phyloP scores from a whole-genome alignment of 495 filamentous ascomycete species.

The Annulohypoxylon nitens region DNA sequence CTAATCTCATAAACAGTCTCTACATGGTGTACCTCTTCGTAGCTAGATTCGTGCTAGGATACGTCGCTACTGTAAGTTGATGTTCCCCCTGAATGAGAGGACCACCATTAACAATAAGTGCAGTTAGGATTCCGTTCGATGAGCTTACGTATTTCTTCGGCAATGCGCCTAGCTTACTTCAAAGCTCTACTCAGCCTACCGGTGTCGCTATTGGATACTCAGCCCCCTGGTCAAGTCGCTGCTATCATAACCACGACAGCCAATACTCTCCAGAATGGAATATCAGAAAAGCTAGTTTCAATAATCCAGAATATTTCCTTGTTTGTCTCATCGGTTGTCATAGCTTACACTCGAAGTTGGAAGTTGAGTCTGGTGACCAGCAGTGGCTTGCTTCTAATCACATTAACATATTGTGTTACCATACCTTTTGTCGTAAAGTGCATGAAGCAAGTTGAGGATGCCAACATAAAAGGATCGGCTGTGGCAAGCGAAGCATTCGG shows the following conservation, averaged over 20 bases:
- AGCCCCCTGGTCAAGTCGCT: slow-evolving; percentile 66
- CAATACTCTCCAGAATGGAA: slow-evolving; percentile 74
- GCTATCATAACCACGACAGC: slow-evolving; percentile 73
- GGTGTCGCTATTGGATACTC: slow-evolving; percentile 66
- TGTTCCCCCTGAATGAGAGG: not conserved
- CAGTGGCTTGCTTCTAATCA: slow-evolving; percentile 68
- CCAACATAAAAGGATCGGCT: slow-evolving; percentile 71
- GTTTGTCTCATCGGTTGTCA: slow-evolving; percentile 63
- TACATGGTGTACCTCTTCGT: slow-evolving; percentile 75
- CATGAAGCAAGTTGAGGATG: slow-evolving; percentile 66
- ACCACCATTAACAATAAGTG: not conserved
- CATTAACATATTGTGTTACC: slow-evolving; percentile 66
- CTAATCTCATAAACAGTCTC: slow-evolving; percentile 52
- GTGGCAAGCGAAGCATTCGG: slow-evolving; percentile 70
- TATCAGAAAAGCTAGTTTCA: slow-evolving; percentile 71
- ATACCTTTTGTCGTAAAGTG: slow-evolving; percentile 70
- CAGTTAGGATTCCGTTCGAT: slow-evolving; percentile 68
- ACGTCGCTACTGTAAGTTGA: slow-evolving; percentile 66
- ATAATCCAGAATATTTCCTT: slow-evolving; percentile 68
- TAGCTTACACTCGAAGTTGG: slow-evolving; percentile 71
- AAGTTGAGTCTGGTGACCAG: slow-evolving; percentile 68
- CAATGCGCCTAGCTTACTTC: slow-evolving; percentile 66
- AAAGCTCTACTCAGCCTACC: slow-evolving; percentile 65
- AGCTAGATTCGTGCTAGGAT: slow-evolving; percentile 68
- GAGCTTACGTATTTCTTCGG: slow-evolving; percentile 67